A percentile compares a stretch with the other conserved stretches of the same genome.
phyloP scores from a whole-genome alignment of 306 rosid genomes.

The Castanospermum australe region DNA sequence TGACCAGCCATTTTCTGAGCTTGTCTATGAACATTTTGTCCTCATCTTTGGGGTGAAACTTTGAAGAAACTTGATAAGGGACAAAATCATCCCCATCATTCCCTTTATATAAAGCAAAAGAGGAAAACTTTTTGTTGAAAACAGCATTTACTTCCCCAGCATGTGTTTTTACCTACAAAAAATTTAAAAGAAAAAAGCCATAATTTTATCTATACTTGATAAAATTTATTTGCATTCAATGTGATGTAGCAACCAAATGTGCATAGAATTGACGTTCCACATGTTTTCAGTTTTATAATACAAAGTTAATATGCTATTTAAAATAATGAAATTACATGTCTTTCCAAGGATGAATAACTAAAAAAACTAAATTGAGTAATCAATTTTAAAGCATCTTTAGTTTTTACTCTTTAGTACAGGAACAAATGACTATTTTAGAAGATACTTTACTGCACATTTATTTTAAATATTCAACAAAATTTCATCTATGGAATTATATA shows the following conservation, averaged over 20 bases:
- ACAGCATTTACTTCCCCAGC: slow-evolving; percentile 42
- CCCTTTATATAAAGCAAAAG: slow-evolving; percentile 68
- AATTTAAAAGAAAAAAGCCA: not conserved
- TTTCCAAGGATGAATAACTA: not conserved
- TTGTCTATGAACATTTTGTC: slow-evolving; percentile 33
- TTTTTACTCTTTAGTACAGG: too few species aligned
- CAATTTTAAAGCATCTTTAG: not conserved
- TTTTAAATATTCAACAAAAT: not conserved
- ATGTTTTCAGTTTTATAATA: not conserved
- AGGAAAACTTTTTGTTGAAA: slow-evolving; percentile 51
- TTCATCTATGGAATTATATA: not conserved
- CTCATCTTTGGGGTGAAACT: slow-evolving; percentile 32
- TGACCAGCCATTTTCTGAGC: slow-evolving; percentile 63
- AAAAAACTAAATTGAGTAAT: not conserved
- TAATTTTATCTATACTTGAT: not conserved
- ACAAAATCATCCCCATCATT: slow-evolving; percentile 22
- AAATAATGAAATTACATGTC: not conserved
- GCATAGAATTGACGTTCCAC: not conserved
- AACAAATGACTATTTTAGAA: not conserved
- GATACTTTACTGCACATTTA: not conserved
- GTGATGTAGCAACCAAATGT: not conserved
- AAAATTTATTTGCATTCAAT: not conserved
- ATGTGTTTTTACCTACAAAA: slow-evolving; percentile 46
- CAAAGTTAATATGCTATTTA: not conserved
- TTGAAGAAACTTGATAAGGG: slow-evolving; percentile 58